Percentiles rank a stretch among this genome's conserved stretches.
These are phyloP conservation scores for Pythium aquatile DNA, from an alignment of 352 stramenopile species.

Conservation along the genomic window DNA sequence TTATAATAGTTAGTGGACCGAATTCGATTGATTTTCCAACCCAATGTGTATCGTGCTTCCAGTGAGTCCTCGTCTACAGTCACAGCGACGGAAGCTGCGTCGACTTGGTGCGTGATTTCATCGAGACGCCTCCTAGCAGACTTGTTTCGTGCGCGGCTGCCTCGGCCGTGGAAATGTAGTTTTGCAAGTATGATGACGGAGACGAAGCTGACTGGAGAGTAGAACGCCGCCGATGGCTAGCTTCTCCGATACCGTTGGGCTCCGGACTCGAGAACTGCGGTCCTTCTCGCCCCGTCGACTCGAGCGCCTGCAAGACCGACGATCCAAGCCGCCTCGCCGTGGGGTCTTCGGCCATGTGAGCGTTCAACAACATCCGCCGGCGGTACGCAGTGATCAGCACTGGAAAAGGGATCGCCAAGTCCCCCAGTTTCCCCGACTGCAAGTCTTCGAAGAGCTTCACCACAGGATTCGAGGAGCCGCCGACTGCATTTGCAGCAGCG, in stretches of 20 bases:
- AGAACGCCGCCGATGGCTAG: constrained; percentile 1
- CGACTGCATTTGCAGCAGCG: background rate
- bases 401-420: constrained; percentile 71
- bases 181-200: constrained; percentile 22
- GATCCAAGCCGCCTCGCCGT: constrained; percentile 38
- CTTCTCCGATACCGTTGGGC: background rate
- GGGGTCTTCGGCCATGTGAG: constrained; percentile 74
- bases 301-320: constrained; percentile 64
- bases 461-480: constrained; percentile 45
- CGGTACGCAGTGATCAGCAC: constrained; percentile 80
- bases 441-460: constrained; percentile 79
- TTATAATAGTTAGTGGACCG: constrained; percentile 31
- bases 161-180: constrained; percentile 18
- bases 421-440: constrained; percentile 71
- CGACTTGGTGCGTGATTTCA: background rate
- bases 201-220: background rate
- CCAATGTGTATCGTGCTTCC: constrained; percentile 1
- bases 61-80: background rate
- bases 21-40: constrained; percentile 25
- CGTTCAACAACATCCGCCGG: constrained; percentile 77
- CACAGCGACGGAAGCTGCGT: constrained; percentile 19
- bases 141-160: background rate
- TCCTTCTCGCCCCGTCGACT: constrained; percentile 43
- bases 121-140: background rate
- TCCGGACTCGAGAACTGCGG: background rate